Percentiles rank a stretch among this genome's conserved stretches.
Evolutionary conservation across 2,329 filamentous ascomycete genomes (phyloP).

Genomic region (Eurotiales sp.): DNA sequence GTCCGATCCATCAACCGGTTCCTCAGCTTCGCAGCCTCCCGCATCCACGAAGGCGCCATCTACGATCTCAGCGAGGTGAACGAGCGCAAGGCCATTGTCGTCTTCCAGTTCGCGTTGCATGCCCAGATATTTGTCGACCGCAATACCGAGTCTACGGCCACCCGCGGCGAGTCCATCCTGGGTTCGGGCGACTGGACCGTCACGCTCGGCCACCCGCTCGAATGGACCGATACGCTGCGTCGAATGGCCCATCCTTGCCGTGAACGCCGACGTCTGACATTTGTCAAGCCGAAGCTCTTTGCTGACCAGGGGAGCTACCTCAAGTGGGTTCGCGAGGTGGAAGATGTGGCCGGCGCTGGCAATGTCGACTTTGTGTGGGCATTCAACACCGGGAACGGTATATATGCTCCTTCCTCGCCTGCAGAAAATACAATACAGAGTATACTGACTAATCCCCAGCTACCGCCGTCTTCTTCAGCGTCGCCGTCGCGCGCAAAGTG

Average conservation of each 20-base stretch:
- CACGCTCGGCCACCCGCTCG: conserved; percentile 27
- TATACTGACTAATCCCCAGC: conserved; percentile 4
- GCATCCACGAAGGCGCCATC: conserved; percentile 38
- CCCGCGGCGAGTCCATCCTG: conserved; percentile 30
- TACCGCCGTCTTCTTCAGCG: conserved; percentile 27
- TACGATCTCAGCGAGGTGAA: conserved; percentile 34
- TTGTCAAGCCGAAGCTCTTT: conserved; percentile 37
- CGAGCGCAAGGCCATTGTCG: conserved; percentile 29
- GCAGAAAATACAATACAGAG: too few species aligned
- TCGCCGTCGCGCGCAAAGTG: conserved; percentile 25
- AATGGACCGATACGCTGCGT: conserved; percentile 32
- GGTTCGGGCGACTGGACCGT: conserved; percentile 24
- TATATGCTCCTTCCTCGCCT: too few species aligned
- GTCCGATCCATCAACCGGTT: conserved; percentile 20
- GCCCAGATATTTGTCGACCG: conserved; percentile 32
- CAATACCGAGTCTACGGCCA: conserved; percentile 25
- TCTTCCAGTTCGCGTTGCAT: conserved; percentile 36
- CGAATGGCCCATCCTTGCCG: conserved; percentile 33
- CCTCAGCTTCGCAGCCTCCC: conserved; percentile 29
- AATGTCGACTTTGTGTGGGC: conserved; percentile 41
- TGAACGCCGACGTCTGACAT: conserved; percentile 41
- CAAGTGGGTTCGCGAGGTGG: conserved; percentile 35
- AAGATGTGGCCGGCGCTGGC: conserved; percentile 28
- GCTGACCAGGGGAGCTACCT: conserved; percentile 29
- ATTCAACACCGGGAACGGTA: conserved; percentile 43